Percentiles rank a stretch among this genome's conserved stretches.
Conservation (phyloP, 2,329 filamentous ascomycete species). For the Parastagonospora nodorum region DNA sequence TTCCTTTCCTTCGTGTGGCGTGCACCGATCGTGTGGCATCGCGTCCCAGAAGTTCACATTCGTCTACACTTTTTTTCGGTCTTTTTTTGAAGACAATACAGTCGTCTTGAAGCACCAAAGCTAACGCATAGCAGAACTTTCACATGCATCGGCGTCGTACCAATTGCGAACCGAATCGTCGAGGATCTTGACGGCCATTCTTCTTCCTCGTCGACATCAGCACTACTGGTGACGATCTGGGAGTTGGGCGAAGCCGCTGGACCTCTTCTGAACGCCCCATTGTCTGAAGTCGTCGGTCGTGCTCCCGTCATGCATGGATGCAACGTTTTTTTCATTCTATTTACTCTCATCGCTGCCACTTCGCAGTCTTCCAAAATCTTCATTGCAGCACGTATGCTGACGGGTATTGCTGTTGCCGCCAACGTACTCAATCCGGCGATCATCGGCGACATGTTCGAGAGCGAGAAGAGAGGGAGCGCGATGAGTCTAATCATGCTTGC, state of each 20-base stretch:
- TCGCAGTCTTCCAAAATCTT: constrained; percentile 47
- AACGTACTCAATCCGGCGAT: constrained; percentile 67
- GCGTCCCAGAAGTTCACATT: too few species aligned
- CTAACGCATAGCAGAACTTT: constrained; percentile 37
- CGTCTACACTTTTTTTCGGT: background rate
- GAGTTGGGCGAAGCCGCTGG: constrained; percentile 44
- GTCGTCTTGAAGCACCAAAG: background rate
- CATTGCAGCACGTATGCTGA: constrained; percentile 52
- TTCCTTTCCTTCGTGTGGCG: too few species aligned
- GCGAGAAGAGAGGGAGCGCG: constrained; percentile 62
- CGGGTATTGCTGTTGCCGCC: constrained; percentile 51
- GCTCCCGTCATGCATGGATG: constrained; percentile 40
- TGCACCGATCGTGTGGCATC: too few species aligned
- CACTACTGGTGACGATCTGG: constrained; percentile 44
- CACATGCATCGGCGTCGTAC: constrained; percentile 46
- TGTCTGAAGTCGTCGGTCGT: constrained; percentile 41
- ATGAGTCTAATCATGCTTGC: constrained; percentile 64
- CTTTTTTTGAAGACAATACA: background rate
- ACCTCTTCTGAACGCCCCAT: constrained; percentile 40
- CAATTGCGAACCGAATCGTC: constrained; percentile 39
- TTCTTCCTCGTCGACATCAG: constrained; percentile 29
- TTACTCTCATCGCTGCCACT: constrained; percentile 46
- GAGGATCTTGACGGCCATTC: constrained; percentile 34
- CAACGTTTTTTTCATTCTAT: constrained; percentile 54
- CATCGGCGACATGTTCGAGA: constrained; percentile 65